Evolutionary conservation across 345 rosid species (phyloP).

Genomic region (Lepidium africanum): DNA sequence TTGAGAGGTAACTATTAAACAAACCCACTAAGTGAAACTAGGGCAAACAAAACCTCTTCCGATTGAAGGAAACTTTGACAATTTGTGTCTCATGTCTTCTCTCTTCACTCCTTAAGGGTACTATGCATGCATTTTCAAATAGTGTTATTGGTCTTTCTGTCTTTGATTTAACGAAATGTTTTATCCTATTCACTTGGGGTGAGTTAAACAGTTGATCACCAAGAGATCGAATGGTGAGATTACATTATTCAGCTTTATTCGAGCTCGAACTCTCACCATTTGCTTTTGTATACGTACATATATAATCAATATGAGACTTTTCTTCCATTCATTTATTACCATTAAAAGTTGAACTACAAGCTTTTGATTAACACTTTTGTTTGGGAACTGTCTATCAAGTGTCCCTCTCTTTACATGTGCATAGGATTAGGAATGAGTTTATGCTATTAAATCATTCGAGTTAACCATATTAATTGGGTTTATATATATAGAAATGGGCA

Average conservation of each 20-base stretch:
- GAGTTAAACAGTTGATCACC: slow-evolving; percentile 3
- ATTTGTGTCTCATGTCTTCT: slow-evolving; percentile 10
- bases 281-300: not conserved
- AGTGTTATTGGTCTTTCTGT: slow-evolving; percentile 7
- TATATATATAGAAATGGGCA: no score
- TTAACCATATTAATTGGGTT: not conserved
- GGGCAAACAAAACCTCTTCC: slow-evolving; percentile 17
- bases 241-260: no score
- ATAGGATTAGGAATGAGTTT: not conserved
- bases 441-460: not conserved
- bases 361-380: slow-evolving; percentile 2
- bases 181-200: slow-evolving; percentile 1
- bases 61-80: slow-evolving; percentile 18
- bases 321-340: slow-evolving; percentile 10
- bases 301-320: not conserved
- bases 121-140: slow-evolving; percentile 1
- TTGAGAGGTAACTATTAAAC: slow-evolving; percentile 8
- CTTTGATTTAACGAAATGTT: not conserved
- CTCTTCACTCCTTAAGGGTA: slow-evolving; percentile 3
- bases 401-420: slow-evolving; percentile 1
- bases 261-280: no score
- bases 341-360: slow-evolving; percentile 9
- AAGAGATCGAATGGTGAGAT: not conserved
- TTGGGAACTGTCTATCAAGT: slow-evolving; percentile 7
- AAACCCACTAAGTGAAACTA: slow-evolving; percentile 14